Base-by-base conservation (phyloP, 1,139 yeast genomes). In the Meyerozyma athensensis region DNA sequence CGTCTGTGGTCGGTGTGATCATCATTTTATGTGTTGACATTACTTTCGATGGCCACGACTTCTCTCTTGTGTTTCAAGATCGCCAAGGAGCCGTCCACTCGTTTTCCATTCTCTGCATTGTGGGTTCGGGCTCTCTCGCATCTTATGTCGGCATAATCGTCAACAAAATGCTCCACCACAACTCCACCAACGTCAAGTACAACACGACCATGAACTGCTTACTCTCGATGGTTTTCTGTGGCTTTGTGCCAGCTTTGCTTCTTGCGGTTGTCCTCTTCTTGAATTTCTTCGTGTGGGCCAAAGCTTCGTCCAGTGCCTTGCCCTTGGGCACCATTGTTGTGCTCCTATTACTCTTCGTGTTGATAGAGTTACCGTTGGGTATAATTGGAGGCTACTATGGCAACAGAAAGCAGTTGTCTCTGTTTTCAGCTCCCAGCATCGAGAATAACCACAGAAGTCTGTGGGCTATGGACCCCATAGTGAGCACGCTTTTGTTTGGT, bases 301-400 rank as follows among this genome's bases (percentile, higher is more conserved):
- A 81, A 50, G 82, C 81, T 43, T 81, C 95, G 1, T 80, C 94
- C 0, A 71, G 76, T 37, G 92, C 92, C 0, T 62, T 86, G 35
- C 95, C 96, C 7, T 81, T 86, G 48, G 81, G 85, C 7, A 80
- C 90, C 0, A 70, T 84, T 33, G 62, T 82, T n/a, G 70, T 75
- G 2, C 58, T 84, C 32, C 33, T 49, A 17, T 24, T 39, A 8
- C 31, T 50, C 13, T 82, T 86, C 59, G 68, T 82, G 37, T 56
- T 81, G 20, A 60, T 84, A 10, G 86, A 86, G 45, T 67, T 86
- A 19, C 96, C 96, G 2, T 64, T 87, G 37, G 85, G 92, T 5
- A 46, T 85, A 10, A 43, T 82, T 33, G 96, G 96, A 8, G 95
- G 92, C 0, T 58, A 61, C 35, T 50, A 72, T 28, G 90, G 90